Base-by-base conservation (phyloP, 352 stramenopile species). In the Pythium insidiosum region DNA sequence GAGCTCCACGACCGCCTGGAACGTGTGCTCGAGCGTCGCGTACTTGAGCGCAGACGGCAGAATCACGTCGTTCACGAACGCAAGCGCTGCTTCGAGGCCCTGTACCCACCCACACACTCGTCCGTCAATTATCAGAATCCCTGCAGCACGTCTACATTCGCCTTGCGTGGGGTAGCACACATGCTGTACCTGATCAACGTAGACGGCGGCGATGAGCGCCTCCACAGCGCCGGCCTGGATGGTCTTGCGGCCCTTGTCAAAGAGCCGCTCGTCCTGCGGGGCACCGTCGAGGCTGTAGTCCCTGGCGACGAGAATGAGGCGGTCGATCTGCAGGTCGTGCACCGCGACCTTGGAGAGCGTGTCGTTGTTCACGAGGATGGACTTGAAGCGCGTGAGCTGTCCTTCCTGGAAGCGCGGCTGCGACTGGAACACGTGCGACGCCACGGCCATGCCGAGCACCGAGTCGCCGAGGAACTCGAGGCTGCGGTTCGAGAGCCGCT, bases 401-500 rank as follows among this genome's bases (percentile, higher is more conserved):
- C 80, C 80, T 53, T 93, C 80, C 39, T 88, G 73, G 51, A 78
- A 70, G 15, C 37, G 43, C 12, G 80, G 75, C 31, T 87, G 61
- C 39, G 62, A 64, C 53, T 93, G 80, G 46, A 87, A 93, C n/a
- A 89, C 51, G 41, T 78, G 79, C 18, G 56, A 69, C 4, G 80
- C 61, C 4, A 75, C 69, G 4, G 68, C 67, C 41, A 81, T 68
- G 21, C 75, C 68, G 4, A 93, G 59, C 9, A 93, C 23, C 41
- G 80, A 86, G 57, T 93, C 80, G 22, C 80, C 80, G 1, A 93
- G 60, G 44, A 87, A 90, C 53, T 93, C 80, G 16, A 93, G 57
- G 55, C 73, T 87, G 23, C 80, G 75, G 48, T 93, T 93, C 35
- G 80, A 84, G 10, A 87, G 50, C 13, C 80, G 77, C 25, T 84